phyloP scores from a whole-genome alignment of 441 rosid species.

The Flueggea neowawraea region DNA sequence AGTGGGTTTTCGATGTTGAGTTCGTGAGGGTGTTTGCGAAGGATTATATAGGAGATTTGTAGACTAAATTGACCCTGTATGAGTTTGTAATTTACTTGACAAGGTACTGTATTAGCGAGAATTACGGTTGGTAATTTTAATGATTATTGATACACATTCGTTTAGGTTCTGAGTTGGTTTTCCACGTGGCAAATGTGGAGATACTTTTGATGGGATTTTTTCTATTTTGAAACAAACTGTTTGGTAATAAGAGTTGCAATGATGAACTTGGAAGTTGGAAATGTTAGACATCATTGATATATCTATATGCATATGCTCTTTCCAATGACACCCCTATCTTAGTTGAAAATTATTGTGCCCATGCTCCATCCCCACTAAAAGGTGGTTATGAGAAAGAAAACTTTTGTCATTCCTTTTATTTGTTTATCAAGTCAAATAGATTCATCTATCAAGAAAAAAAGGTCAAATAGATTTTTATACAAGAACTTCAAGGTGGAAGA shows the following conservation, averaged over 20 bases:
- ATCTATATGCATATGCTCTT: background rate
- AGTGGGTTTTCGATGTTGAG: background rate
- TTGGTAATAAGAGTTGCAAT: constrained; percentile 6
- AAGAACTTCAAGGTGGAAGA: too few species aligned
- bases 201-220: too few species aligned
- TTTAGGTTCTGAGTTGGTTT: too few species aligned
- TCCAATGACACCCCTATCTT: constrained; percentile 11
- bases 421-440: too few species aligned
- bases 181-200: constrained; percentile 6
- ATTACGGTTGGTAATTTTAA: constrained; percentile 23
- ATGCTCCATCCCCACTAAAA: too few species aligned
- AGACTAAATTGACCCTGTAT: constrained; percentile 16
- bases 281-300: background rate
- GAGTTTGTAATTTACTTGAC: constrained; percentile 7
- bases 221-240: background rate
- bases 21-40: too few species aligned
- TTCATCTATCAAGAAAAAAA: too few species aligned
- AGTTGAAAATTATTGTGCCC: too few species aligned
- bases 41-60: constrained; percentile 19
- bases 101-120: constrained; percentile 8
- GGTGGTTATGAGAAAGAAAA: too few species aligned
- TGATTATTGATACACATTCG: constrained; percentile 9
- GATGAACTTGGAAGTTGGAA: constrained; percentile 11
- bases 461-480: too few species aligned
- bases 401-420: too few species aligned